Conservation (phyloP, 208 protist species). For the Trypanosoma cruzi region DNA sequence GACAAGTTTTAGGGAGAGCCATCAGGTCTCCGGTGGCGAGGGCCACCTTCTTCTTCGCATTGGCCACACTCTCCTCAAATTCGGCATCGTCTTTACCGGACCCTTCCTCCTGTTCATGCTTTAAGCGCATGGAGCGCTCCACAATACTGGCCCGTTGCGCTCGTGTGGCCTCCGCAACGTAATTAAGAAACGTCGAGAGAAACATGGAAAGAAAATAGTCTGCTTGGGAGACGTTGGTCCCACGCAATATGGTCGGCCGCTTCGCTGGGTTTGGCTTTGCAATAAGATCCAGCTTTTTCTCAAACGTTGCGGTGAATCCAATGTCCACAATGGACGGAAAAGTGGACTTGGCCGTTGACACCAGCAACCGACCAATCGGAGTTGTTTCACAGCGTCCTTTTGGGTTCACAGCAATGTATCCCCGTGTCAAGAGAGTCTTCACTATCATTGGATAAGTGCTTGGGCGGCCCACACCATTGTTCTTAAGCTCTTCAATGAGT, state of each 20-base stretch:
- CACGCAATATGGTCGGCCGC: slow-evolving; percentile 9
- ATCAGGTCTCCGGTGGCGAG: slow-evolving; percentile 66
- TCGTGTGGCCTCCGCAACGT: slow-evolving; percentile 83
- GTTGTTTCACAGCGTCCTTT: slow-evolving; percentile 86
- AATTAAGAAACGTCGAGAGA: slow-evolving; percentile 82
- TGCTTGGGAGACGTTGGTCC: slow-evolving; percentile 45
- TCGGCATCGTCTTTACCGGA: slow-evolving; percentile 25
- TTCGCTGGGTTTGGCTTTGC: slow-evolving; percentile 60
- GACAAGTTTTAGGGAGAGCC: slow-evolving; percentile 46
- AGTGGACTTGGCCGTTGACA: slow-evolving; percentile 64
- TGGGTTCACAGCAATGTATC: slow-evolving; percentile 80
- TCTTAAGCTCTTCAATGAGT: slow-evolving; percentile 89
- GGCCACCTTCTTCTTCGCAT: slow-evolving; percentile 44
- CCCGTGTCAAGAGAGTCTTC: slow-evolving; percentile 82
- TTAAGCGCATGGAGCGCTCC: slow-evolving; percentile 62
- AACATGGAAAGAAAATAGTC: slow-evolving; percentile 90
- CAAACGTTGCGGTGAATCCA: slow-evolving; percentile 86
- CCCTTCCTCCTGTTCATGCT: slow-evolving; percentile 40
- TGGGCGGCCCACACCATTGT: slow-evolving; percentile 85
- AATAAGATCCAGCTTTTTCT: slow-evolving; percentile 88
- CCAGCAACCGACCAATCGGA: slow-evolving; percentile 69
- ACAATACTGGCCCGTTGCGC: slow-evolving; percentile 66
- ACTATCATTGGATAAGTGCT: slow-evolving; percentile 93
- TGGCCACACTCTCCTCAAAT: slow-evolving; percentile 41
- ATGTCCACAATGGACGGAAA: slow-evolving; percentile 93